Evolutionary conservation across 441 rosid genomes (phyloP).

Genomic region (Jatropha multifida): DNA sequence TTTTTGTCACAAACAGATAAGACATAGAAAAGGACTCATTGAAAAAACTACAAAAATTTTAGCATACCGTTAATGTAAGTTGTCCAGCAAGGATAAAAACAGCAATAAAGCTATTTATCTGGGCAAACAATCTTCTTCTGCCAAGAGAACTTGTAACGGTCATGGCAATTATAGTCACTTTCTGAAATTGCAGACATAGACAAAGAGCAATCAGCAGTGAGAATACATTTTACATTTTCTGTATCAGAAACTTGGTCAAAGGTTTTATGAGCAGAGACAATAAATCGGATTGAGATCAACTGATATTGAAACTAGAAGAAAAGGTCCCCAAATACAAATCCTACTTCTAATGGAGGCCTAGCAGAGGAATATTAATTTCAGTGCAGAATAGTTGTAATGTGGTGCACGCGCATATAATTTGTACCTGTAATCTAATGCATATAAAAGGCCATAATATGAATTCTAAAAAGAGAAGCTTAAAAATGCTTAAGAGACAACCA

Average conservation of each 20-base stretch:
- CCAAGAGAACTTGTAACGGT: conserved; percentile 76
- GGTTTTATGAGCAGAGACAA: not conserved
- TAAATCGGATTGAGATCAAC: conserved; percentile 1
- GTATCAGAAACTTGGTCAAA: not conserved
- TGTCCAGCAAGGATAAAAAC: conserved; percentile 90
- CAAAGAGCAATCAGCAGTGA: conserved; percentile 15
- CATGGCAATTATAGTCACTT: conserved; percentile 80
- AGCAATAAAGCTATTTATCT: conserved; percentile 94
- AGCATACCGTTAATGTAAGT: conserved; percentile 76
- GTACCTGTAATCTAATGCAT: not conserved
- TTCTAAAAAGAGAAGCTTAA: not conserved
- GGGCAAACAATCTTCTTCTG: conserved; percentile 81
- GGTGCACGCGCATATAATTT: not conserved
- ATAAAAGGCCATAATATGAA: not conserved
- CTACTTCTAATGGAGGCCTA: not conserved
- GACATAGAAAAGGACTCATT: not conserved
- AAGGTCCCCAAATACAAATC: conserved; percentile 4
- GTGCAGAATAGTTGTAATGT: not conserved
- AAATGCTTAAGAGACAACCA: no score
- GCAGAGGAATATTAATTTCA: not conserved
- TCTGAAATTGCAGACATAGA: conserved; percentile 46
- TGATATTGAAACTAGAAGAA: not conserved
- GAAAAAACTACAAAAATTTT: conserved; percentile 7
- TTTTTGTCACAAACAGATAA: not conserved
- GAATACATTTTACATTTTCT: not conserved